phyloP scores from a whole-genome alignment of 2,329 filamentous ascomycete species.

The Nothophaeocryptopus gaeumannii region DNA sequence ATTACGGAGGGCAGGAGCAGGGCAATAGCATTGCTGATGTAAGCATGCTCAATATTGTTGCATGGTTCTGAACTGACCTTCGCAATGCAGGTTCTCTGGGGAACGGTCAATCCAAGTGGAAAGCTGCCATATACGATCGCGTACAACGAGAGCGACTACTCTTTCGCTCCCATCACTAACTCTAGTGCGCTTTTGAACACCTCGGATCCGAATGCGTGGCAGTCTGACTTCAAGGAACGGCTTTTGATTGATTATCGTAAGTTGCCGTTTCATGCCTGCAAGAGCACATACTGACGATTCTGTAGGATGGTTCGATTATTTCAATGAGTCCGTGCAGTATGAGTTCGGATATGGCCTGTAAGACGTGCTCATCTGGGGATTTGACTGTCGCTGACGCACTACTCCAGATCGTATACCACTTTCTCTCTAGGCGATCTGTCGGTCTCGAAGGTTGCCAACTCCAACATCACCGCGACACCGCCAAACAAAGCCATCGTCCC shows the following conservation, averaged over 20 bases:
- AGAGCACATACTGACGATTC: neutral
- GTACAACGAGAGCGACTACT: slow-evolving; percentile 51
- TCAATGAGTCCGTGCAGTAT: slow-evolving; percentile 31
- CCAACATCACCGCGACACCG: slow-evolving; percentile 53
- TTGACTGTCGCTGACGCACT: neutral
- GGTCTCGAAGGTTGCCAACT: slow-evolving; percentile 9
- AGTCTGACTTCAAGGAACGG: slow-evolving; percentile 52
- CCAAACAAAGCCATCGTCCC: slow-evolving; percentile 43
- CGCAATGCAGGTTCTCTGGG: slow-evolving; percentile 39
- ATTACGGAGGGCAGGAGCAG: slow-evolving; percentile 81
- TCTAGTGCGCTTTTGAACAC: slow-evolving; percentile 34
- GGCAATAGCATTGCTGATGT: slow-evolving; percentile 72
- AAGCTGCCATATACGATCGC: slow-evolving; percentile 85
- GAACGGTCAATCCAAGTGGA: slow-evolving; percentile 71
- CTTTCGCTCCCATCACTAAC: slow-evolving; percentile 37
- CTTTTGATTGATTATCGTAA: slow-evolving; percentile 53
- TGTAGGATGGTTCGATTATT: slow-evolving; percentile 45
- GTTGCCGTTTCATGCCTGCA: neutral
- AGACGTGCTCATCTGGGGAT: neutral
- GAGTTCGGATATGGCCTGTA: slow-evolving; percentile 29
- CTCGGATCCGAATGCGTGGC: slow-evolving; percentile 42
- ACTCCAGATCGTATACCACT: slow-evolving; percentile 32
- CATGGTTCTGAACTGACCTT: slow-evolving; percentile 6
- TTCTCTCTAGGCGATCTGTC: slow-evolving; percentile 22
- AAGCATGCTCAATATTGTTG: neutral